Base-by-base conservation (phyloP, 2,329 filamentous ascomycete genomes). In the Berkeleyomyces rouxiae region DNA sequence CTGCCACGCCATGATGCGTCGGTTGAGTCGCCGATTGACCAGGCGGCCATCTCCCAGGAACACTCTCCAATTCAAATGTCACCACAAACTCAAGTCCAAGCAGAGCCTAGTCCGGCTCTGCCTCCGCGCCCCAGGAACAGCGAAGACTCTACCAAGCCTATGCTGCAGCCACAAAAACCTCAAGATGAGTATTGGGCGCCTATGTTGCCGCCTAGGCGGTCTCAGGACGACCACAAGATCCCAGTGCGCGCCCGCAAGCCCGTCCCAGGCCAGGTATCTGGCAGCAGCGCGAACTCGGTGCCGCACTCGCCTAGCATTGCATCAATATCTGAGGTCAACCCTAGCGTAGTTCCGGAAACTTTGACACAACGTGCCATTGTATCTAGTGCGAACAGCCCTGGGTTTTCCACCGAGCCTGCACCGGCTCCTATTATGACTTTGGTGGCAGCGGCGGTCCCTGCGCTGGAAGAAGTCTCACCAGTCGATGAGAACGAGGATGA, bases 1-100 rank as follows among this genome's bases (percentile, higher is more conserved):
- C 58, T 75, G 2, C 66, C 71, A 11, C 67, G 73, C 3, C 71
- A 76, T n/a, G 76, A 74, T 3, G 80, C 75, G 70, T 80, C 77
- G 65, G 64, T 77, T 33, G 78, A 81, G 58, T 70, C 75, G 16
- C 78, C 75, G 67, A 74, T 75, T 47, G 74, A 77, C 61, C 72
- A 74, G 36, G 46, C 62, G 5, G 36, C 44, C 3, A 39, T 43
- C 10, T 42, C 61, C 9, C 11, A 33, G 4, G 23, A n/a, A 46
- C 23, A 23, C 23, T 23, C 43, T 58, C 55, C 11, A 13, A 16
- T 37, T 6, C 10, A n/a, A 36, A 58, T 4, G 5, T 3, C 3
- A 3, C 40, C 33, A n/a, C 39, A 39, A 49, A 63, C 39, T 10
- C 44, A 31, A 7, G 7, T 4, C 11, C 58, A 58, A 57, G 47